Conservation (phyloP, 176 grass and related monocot species). For the Oryza australiensis region DNA sequence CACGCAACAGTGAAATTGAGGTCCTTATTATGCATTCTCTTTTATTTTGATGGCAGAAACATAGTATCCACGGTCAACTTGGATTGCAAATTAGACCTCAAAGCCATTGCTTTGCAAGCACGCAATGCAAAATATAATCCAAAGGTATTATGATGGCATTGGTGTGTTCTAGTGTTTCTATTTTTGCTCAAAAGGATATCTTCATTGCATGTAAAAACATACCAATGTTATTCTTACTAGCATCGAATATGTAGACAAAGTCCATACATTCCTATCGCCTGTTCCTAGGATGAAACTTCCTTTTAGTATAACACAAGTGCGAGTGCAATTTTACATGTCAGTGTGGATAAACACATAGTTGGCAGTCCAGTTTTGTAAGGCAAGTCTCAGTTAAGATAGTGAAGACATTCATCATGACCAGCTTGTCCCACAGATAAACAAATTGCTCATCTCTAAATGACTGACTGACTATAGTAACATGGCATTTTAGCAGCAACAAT, state of each 20-base stretch:
- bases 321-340: neutral
- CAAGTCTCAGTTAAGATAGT: neutral
- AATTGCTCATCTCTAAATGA: too few relatives aligned
- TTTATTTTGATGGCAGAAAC: slow-evolving; percentile 61
- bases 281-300: neutral
- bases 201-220: neutral
- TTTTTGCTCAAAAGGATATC: neutral
- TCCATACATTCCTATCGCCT: neutral
- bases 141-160: slow-evolving; percentile 54
- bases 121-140: slow-evolving; percentile 98
- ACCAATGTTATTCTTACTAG: neutral
- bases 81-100: slow-evolving; percentile 95
- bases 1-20: neutral
- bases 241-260: neutral
- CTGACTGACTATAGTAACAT: too few relatives aligned
- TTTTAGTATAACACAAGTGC: neutral
- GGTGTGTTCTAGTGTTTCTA: neutral
- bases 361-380: neutral
- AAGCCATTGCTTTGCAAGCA: slow-evolving; percentile 91
- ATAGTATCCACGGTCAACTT: slow-evolving; percentile 97
- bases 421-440: neutral
- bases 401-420: neutral
- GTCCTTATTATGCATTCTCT: neutral
- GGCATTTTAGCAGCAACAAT: too few relatives aligned
- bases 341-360: neutral